Evolutionary conservation across 768 basidiomycete species (phyloP), one percentile per base, ranked within the genome.

Genomic region (Boletus insuetus): DNA sequence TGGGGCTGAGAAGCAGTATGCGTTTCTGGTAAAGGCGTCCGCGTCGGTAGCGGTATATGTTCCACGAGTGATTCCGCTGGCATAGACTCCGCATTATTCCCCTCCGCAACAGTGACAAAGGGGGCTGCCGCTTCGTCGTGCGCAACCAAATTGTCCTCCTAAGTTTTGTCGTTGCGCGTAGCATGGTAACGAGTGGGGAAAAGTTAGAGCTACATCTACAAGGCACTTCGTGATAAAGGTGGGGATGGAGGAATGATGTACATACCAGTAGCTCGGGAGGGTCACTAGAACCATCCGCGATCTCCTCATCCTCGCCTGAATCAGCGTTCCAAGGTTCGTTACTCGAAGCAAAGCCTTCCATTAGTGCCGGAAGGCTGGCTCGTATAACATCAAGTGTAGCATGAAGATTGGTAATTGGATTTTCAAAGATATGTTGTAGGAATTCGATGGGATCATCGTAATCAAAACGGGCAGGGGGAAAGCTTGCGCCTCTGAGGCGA

Each of bases 381-480:
- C 66, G 62, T 58, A 72, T 63, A 68, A 63, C 48, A 69, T 74
- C 51, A 71, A 70, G 40, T 38, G 69, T 37, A 69, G 79, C 70
- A 76, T 82, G 55, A 72, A 71, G 35, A 61, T 83, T 57, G 74
- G 81, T 49, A 63, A 71, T 44, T 61, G 78, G 63, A 63, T 82
- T 49, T 63, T 80, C 61, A 72, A 84, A 62, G 73, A 83, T 75
- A 69, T 78, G 56, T 63, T 82, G 55, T 74, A 84, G 65, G 75
- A 77, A 55, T 72, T 81, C 39, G 54, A 74, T 52, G 54, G 73
- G 58, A 51, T 73, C 63, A 52, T 73, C 67, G 38, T 69, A 58
- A 34, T 66, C 62, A 19, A 61, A 58, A 58, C 64, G 66, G 65
- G 59, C 61, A 72, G 66, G 57, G 64, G 47, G 69, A 50, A 61